Evolutionary conservation across 345 rosid species (phyloP).

Genomic region (Litchi chinensis): DNA sequence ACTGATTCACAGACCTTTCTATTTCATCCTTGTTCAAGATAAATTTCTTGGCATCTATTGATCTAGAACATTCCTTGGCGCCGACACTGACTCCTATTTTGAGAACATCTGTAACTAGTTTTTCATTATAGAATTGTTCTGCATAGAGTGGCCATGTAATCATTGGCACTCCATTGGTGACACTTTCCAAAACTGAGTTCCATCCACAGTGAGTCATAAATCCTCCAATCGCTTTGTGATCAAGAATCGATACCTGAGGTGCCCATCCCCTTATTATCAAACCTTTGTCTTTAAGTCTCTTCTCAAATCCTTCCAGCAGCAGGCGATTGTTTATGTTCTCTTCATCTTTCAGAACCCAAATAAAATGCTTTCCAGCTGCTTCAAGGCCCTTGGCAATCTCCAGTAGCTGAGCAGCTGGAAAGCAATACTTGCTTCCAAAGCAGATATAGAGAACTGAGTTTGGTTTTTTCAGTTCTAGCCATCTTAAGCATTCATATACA

Average conservation of each 20-base stretch:
- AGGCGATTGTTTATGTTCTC: conserved; percentile 30
- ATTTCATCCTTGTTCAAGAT: conserved; percentile 32
- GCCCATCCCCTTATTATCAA: conserved; percentile 50
- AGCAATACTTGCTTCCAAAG: conserved; percentile 43
- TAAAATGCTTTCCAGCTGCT: conserved; percentile 41
- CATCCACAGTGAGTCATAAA: conserved; percentile 61
- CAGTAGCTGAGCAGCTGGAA: conserved; percentile 32
- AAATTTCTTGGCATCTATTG: conserved; percentile 9
- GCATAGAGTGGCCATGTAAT: conserved; percentile 51
- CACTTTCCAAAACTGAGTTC: conserved; percentile 52
- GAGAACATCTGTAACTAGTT: conserved; percentile 39
- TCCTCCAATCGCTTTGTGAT: conserved; percentile 44
- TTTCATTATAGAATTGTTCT: conserved; percentile 54
- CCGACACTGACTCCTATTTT: conserved; percentile 41
- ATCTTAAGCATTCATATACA: conserved; percentile 40
- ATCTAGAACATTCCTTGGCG: conserved; percentile 24
- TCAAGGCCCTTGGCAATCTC: conserved; percentile 50
- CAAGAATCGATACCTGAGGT: conserved; percentile 50
- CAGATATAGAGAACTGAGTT: conserved; percentile 44
- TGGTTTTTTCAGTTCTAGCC: conserved; percentile 39
- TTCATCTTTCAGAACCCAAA: conserved; percentile 48
- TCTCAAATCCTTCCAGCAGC: conserved; percentile 41
- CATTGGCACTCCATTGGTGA: conserved; percentile 47
- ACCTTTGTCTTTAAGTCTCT: conserved; percentile 36
- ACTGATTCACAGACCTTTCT: conserved; percentile 26